Percentiles rank a stretch among this genome's conserved stretches.
These are phyloP conservation scores for Lichina pygmaea DNA, from an alignment of 495 filamentous ascomycete genomes.

Conservation along the genomic window DNA sequence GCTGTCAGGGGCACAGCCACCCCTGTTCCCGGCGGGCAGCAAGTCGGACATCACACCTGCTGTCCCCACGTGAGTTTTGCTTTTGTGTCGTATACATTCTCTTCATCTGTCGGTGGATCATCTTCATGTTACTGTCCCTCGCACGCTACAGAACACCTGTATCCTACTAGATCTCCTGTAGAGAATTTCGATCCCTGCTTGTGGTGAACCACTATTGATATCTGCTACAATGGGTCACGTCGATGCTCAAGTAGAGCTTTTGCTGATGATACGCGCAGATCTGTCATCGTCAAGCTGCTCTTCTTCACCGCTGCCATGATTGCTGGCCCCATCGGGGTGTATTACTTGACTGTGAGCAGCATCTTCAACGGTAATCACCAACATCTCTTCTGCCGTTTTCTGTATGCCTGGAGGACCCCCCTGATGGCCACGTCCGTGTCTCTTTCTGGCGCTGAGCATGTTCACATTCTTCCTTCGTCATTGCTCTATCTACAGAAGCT, in stretches of 20 bases:
- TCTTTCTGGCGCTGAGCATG: background rate
- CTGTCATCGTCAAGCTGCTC: conserved; percentile 72
- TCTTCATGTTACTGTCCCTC: conserved; percentile 1
- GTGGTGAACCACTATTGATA: too few species aligned
- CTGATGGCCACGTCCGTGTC: background rate
- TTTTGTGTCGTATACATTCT: background rate
- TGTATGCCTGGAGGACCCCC: background rate
- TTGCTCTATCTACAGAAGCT: too few species aligned
- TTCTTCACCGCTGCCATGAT: conserved; percentile 85
- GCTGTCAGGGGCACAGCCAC: too few species aligned
- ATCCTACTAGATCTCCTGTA: too few species aligned
- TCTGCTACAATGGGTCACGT: too few species aligned
- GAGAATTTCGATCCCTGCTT: too few species aligned
- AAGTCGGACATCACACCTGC: conserved; percentile 27
- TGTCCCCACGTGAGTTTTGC: conserved; percentile 37
- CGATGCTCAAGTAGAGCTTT: background rate
- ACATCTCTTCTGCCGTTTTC: background rate
- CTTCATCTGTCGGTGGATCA: too few species aligned
- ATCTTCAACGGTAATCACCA: conserved; percentile 41
- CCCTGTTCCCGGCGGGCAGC: background rate
- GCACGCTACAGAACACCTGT: background rate
- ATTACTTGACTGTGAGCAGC: conserved; percentile 52
- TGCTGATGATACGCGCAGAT: conserved; percentile 17
- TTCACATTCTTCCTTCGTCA: background rate
- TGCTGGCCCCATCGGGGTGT: conserved; percentile 53